Base-by-base conservation (phyloP, 148 eudicot species). In the Beta vulgaris region DNA sequence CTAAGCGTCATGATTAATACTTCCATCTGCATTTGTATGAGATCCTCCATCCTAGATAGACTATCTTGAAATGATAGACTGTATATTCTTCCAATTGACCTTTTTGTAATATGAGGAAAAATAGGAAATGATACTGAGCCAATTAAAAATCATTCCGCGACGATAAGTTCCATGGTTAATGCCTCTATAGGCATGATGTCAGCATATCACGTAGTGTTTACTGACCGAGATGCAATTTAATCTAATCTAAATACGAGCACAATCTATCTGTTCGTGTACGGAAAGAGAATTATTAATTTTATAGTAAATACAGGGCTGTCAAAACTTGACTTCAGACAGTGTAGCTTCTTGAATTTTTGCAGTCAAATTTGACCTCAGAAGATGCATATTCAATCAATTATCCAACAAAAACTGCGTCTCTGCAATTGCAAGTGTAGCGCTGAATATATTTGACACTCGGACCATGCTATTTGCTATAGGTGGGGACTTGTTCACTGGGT, bases 381-480 rank as follows among this genome's bases (percentile, higher is more conserved):
- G 57, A 19, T 61, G 59, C 62, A 46, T 64, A 64, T 74, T 63
- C 59, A 15, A 36, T 44, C 23, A 46, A 44, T 43, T 29, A 23
- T 53, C 54, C 69, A 39, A 66, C 44, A 25, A 28, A 42, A 72
- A 51, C 63, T 54, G 63, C 49, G 68, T 64, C 62, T 63, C 60
- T 74, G 69, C 77, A 29, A 35, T 63, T 25, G 61, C 61, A 65
- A 68, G 70, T 49, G 48, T 65, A 48, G 48, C 49, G 70, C 64
- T 75, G 72, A 58, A 55, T 53, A 65, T 25, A 46, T 14, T 35
- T 62, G 69, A 48, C 77, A 32, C 58, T 49, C 26, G 29, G 77
- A 31, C 44, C 58, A 48, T 25, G 51, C 51, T 25, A 28, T 51
- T 34, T 25, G 51, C 51, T 25, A 28, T 51, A 64, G 71, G 62